Evolutionary conservation across 352 stramenopile species (phyloP).

Genomic region (Globisporangium yorkense): DNA sequence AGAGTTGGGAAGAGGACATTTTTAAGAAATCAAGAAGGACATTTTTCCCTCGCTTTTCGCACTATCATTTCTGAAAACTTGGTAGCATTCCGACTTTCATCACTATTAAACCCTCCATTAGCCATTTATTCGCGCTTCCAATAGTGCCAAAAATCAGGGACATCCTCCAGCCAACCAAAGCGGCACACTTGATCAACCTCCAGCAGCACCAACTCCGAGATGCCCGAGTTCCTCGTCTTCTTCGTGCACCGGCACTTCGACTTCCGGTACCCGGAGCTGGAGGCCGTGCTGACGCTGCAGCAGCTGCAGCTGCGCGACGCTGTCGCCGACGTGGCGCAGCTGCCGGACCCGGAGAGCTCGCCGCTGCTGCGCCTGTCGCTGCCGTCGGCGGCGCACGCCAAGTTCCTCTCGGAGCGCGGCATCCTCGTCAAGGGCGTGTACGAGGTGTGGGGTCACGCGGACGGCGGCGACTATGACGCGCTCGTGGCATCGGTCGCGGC

Average conservation of each 20-base stretch:
- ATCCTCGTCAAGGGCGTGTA: conserved; percentile 84
- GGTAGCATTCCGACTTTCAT: too few species aligned
- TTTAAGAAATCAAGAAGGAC: too few species aligned
- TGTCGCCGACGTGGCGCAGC: conserved; percentile 22
- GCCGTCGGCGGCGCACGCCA: conserved; percentile 51
- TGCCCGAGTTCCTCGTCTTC: conserved; percentile 75
- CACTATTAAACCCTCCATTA: too few species aligned
- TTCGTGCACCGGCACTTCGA: conserved; percentile 82
- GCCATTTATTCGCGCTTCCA: too few species aligned
- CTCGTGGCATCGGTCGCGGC: conserved; percentile 39
- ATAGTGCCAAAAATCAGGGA: not conserved
- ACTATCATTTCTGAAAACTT: too few species aligned
- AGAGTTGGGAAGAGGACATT: too few species aligned
- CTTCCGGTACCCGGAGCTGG: conserved; percentile 78
- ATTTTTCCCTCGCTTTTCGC: too few species aligned
- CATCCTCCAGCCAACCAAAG: conserved; percentile 6
- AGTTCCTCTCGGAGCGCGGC: conserved; percentile 70
- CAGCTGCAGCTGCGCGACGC: conserved; percentile 25
- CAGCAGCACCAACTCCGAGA: conserved; percentile 3
- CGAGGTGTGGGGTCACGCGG: conserved; percentile 57
- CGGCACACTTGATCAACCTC: not conserved
- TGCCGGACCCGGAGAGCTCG: conserved; percentile 44
- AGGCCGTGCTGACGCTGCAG: conserved; percentile 68
- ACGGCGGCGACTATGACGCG: conserved; percentile 31
- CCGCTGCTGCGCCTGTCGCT: conserved; percentile 60